phyloP scores from a whole-genome alignment of 1,284 basidiomycete species.

The Rhodotorula mucilaginosa region DNA sequence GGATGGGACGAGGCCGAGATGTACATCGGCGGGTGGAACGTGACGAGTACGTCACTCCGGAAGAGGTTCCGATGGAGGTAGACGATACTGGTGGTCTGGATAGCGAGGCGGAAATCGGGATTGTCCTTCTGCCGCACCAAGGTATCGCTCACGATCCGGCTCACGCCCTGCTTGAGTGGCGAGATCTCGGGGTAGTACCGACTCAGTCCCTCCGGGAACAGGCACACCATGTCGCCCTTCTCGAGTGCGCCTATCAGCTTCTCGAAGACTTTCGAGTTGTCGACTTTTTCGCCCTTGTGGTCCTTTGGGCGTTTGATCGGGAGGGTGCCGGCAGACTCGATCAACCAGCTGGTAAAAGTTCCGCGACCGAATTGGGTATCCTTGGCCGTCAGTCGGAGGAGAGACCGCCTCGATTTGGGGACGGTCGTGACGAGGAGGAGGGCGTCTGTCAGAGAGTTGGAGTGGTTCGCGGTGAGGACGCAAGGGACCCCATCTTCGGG shows the following conservation, averaged over 20 bases:
- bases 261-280: slow-evolving; percentile 68
- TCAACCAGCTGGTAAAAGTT: slow-evolving; percentile 83
- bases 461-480: slow-evolving; percentile 74
- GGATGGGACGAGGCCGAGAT: slow-evolving; percentile 37
- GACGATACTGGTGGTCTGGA: slow-evolving; percentile 71
- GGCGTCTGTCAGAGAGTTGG: slow-evolving; percentile 79
- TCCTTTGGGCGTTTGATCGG: slow-evolving; percentile 75
- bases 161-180: slow-evolving; percentile 78
- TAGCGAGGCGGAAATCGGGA: slow-evolving; percentile 65
- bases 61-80: slow-evolving; percentile 70
- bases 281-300: slow-evolving; percentile 52
- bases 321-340: slow-evolving; percentile 77
- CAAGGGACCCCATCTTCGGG: slow-evolving; percentile 69
- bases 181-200: slow-evolving; percentile 76
- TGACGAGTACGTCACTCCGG: slow-evolving; percentile 76
- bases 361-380: slow-evolving; percentile 73
- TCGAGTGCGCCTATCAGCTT: slow-evolving; percentile 71
- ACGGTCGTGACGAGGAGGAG: slow-evolving; percentile 53
- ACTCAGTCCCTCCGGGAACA: slow-evolving; percentile 64
- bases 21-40: slow-evolving; percentile 68
- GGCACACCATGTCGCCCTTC: slow-evolving; percentile 64
- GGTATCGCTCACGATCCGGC: slow-evolving; percentile 72
- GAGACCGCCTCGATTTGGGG: slow-evolving; percentile 58
- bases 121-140: slow-evolving; percentile 61
- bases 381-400: slow-evolving; percentile 78